Evolutionary conservation across 2,329 filamentous ascomycete genomes (phyloP), one percentile per base, ranked within the genome.

Genomic region (Diaporthe helianthi): DNA sequence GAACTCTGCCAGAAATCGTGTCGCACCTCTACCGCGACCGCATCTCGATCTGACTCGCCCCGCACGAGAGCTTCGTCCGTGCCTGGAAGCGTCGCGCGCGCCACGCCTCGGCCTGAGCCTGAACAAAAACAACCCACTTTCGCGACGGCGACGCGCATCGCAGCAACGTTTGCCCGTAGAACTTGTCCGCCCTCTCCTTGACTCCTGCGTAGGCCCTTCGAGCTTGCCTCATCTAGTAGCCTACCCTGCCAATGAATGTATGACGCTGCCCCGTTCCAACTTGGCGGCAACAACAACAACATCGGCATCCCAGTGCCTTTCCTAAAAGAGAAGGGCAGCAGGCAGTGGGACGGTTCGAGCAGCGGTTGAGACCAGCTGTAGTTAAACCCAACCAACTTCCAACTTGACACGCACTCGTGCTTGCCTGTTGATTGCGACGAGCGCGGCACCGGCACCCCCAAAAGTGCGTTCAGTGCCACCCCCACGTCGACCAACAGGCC

Each of bases 11-110:
- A 44, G 63, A 33, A 67, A 26, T 13, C 55, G 67, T 58, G 69
- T 71, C 69, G 69, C 69, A 66, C 53, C 54, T 64, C 31, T 60
- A 38, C 47, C 58, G 67, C 69, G 69, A 71, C 33, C 47, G 29
- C 24, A 22, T 36, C 17, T n/a, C 63, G 38, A 47, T 15, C 22
- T 36, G 31, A 54, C 44, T 47, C 41, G 36, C 49, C 54, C 26
- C 29, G 44, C 41, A 46, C 47, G 24, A 36, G 22, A 60, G 44
- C 53, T 36, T 24, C 19, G 26, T 24, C 31, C 19, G 26, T 24
- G 68, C 54, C 41, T 38, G 41, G 29, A 55, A 55, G 44, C 63
- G 51, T 53, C 68, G 52, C 54, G 54, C 36, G 41, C 36, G 65
- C 68, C 53, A 38, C 41, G 26, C 52, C 52, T 51, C 52, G 61